These are phyloP conservation scores for Paraconiothyrium sp. DNA, from an alignment of 2,329 filamentous ascomycete species.

Conservation along the genomic window DNA sequence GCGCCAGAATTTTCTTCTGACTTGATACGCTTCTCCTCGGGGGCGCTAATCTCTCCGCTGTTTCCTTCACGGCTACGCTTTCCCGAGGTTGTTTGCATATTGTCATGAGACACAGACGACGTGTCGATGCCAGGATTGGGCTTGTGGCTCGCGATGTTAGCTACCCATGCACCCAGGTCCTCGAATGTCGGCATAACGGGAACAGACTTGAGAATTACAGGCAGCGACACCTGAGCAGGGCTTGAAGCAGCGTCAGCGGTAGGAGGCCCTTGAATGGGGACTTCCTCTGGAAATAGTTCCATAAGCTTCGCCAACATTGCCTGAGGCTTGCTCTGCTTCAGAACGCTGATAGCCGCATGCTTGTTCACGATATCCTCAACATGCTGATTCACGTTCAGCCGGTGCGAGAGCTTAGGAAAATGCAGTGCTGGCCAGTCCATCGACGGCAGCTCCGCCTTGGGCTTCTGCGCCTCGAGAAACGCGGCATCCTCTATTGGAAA, in stretches of 20 bases:
- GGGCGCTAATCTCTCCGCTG: background rate
- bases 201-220: too few species aligned
- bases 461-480: background rate
- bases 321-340: background rate
- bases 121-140: background rate
- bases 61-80: background rate
- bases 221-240: too few species aligned
- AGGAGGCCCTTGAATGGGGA: background rate
- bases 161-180: background rate
- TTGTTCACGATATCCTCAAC: background rate
- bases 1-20: background rate
- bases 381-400: background rate
- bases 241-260: background rate
- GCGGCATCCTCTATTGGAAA: background rate
- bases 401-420: background rate
- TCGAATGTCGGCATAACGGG: background rate
- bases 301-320: conserved; percentile 4
- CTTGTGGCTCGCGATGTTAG: background rate
- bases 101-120: background rate
- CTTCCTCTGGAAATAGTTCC: conserved; percentile 6
- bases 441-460: background rate
- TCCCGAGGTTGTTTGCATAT: background rate
- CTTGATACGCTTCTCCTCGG: background rate
- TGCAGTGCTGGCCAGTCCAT: conserved; percentile 2
- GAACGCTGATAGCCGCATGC: background rate